Base-by-base conservation (phyloP, 352 stramenopile species). In the Lagenidium sp. region DNA sequence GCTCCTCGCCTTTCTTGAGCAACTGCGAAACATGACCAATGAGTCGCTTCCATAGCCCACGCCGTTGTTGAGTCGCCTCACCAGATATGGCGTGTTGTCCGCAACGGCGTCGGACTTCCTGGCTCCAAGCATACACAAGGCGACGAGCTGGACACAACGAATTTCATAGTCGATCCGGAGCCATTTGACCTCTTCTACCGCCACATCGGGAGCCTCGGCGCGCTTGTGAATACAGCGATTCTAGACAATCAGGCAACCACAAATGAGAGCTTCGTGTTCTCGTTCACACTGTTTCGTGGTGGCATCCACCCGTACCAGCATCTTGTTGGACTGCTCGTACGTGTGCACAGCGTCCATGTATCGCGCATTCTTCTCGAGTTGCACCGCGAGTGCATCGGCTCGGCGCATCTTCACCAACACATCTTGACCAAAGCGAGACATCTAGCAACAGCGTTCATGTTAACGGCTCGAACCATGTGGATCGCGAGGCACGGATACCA, bases 331-430 rank as follows among this genome's bases (percentile, higher is more conserved):
- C 41, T 86, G 74, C 38, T 86, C 68, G 32, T 82, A 81, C 6
- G 74, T 86, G 50, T 82, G 68, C n/a, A 81, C 64, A 7, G 65
- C 65, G 46, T 86, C 74, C 66, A 81, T 81, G 41, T 58, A 86
- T 32, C 74, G 63, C 3, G 39, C 42, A 18, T 57, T 82, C 53
- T 63, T 68, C 47, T 86, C 74, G n/a, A 86, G 43, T 44, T 84
- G 71, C 19, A 75, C 52, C 0, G 74, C 63, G n/a, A 86, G 44
- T 5, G 53, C 50, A 51, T 86, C 70, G 1, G 63, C 60, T 7
- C 69, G 70, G 36, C 65, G 65, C 34, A 86, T 82, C 49, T 86
- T 86, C 7, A 61, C 59, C 24, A 86, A 59, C 1, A 60, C 55
- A 31, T 77, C 70, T 39, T 77, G 52, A 2, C 71, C 74, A 38